These are phyloP conservation scores for Calophaca sinica DNA, from an alignment of 306 rosid species.

Conservation along the genomic window DNA sequence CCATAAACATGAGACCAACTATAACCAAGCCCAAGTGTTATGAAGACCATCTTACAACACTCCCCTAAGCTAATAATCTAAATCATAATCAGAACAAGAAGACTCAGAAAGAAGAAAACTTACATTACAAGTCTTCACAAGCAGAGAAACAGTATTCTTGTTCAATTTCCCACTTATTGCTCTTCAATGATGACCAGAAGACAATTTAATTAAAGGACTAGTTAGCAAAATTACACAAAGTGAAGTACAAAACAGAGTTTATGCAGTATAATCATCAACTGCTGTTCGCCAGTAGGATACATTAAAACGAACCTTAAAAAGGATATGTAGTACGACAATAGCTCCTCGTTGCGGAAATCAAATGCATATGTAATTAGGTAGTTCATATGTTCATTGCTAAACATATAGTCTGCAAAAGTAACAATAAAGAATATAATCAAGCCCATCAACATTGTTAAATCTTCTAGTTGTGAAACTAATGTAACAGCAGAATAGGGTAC, in stretches of 20 bases:
- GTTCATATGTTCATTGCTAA: slow-evolving; percentile 84
- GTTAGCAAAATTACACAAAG: slow-evolving; percentile 35
- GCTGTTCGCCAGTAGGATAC: slow-evolving; percentile 7
- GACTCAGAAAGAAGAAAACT: slow-evolving; percentile 49
- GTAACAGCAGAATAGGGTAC: slow-evolving; percentile 44
- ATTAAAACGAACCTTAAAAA: slow-evolving; percentile 75
- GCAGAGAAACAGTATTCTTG: slow-evolving; percentile 86
- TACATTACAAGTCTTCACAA: slow-evolving; percentile 79
- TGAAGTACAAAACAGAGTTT: slow-evolving; percentile 19
- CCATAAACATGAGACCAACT: slow-evolving; percentile 18
- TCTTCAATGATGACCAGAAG: slow-evolving; percentile 61
- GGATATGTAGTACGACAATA: slow-evolving; percentile 84
- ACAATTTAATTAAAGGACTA: slow-evolving; percentile 45
- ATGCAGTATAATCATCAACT: slow-evolving; percentile 39
- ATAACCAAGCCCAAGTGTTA: neutral
- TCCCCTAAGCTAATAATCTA: slow-evolving; percentile 27
- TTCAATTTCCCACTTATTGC: slow-evolving; percentile 96
- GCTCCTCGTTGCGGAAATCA: slow-evolving; percentile 81
- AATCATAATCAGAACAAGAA: slow-evolving; percentile 34
- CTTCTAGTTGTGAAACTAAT: slow-evolving; percentile 36
- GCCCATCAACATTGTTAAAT: slow-evolving; percentile 8
- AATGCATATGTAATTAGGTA: slow-evolving; percentile 75
- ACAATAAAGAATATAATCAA: slow-evolving; percentile 24
- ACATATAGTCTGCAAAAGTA: slow-evolving; percentile 75
- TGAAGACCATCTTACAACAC: slow-evolving; percentile 30